A percentile compares a stretch with the other conserved stretches of the same genome.
phyloP scores from a whole-genome alignment of 441 rosid species.

The Brassica balearica region DNA sequence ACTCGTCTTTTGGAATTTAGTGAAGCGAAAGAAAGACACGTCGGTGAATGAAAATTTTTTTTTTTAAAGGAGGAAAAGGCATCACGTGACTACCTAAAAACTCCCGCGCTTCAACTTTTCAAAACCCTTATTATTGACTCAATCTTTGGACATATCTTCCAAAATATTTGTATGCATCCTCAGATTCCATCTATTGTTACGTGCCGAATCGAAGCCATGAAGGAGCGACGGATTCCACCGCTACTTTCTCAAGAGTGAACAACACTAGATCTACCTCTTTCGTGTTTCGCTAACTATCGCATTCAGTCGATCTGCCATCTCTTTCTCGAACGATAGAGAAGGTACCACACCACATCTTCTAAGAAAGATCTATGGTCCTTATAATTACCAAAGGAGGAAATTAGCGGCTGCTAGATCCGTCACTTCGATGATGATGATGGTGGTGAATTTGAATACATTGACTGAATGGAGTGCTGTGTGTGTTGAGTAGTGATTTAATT shows the following conservation, averaged over 20 bases:
- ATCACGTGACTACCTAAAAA: too few species aligned
- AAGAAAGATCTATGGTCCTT: constrained; percentile 51
- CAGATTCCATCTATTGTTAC: not conserved
- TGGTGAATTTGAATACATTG: constrained; percentile 36
- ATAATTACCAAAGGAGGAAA: constrained; percentile 53
- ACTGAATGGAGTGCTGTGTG: constrained; percentile 36
- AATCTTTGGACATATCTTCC: not conserved
- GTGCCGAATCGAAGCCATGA: constrained; percentile 28
- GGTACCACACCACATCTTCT: constrained; percentile 52
- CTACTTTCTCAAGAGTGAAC: constrained; percentile 59
- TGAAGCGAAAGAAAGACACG: not conserved
- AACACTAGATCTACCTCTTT: constrained; percentile 48
- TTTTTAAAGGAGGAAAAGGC: too few species aligned
- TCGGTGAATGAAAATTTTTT: not conserved
- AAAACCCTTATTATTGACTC: too few species aligned
- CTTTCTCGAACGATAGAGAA: constrained; percentile 29
- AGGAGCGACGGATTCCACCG: constrained; percentile 45
- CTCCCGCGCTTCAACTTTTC: too few species aligned
- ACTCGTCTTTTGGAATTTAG: not conserved
- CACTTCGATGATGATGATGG: constrained; percentile 42
- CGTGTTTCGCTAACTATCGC: constrained; percentile 8
- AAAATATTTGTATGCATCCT: not conserved
- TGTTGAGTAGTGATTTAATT: constrained; percentile 44
- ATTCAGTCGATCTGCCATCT: not conserved
- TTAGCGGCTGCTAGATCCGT: constrained; percentile 59